Percentiles rank a stretch among this genome's conserved stretches.
Evolutionary conservation across 2,329 filamentous ascomycete species (phyloP).

Genomic region (Huntiella decipiens): DNA sequence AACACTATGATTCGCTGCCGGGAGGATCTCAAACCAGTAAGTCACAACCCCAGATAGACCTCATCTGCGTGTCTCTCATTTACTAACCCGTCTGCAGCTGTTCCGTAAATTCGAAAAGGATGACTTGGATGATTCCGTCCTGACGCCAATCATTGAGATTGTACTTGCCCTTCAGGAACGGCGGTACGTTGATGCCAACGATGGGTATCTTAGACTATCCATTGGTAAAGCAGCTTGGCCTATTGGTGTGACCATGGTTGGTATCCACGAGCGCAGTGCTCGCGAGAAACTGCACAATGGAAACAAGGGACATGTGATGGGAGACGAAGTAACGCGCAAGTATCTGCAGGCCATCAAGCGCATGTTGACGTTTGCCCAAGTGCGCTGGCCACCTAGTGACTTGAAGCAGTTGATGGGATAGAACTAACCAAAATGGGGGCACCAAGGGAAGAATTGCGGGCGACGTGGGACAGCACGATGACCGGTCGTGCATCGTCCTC

Average conservation of each 20-base stretch:
- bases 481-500: no score
- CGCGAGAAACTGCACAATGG: conserved; percentile 86
- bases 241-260: conserved; percentile 98
- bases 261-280: conserved; percentile 92
- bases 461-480: no score
- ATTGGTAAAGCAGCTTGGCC: conserved; percentile 97
- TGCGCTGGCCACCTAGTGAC: conserved; percentile 87
- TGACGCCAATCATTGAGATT: conserved; percentile 77
- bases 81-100: conserved; percentile 25
- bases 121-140: conserved; percentile 58
- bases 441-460: background rate
- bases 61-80: background rate
- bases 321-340: conserved; percentile 87
- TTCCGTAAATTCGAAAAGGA: conserved; percentile 76
- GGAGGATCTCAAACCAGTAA: conserved; percentile 63
- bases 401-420: conserved; percentile 86
- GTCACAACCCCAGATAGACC: conserved; percentile 13
- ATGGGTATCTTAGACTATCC: conserved; percentile 78
- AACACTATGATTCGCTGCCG: conserved; percentile 73
- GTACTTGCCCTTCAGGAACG: conserved; percentile 77
- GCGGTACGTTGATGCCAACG: conserved; percentile 88
- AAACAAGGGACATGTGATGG: conserved; percentile 85
- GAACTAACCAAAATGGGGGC: background rate
- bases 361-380: conserved; percentile 89
- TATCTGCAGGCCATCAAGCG: conserved; percentile 96